These are phyloP conservation scores for Coemansia umbellata DNA, from an alignment of 192 early-diverging fungal genomes.

Conservation along the genomic window DNA sequence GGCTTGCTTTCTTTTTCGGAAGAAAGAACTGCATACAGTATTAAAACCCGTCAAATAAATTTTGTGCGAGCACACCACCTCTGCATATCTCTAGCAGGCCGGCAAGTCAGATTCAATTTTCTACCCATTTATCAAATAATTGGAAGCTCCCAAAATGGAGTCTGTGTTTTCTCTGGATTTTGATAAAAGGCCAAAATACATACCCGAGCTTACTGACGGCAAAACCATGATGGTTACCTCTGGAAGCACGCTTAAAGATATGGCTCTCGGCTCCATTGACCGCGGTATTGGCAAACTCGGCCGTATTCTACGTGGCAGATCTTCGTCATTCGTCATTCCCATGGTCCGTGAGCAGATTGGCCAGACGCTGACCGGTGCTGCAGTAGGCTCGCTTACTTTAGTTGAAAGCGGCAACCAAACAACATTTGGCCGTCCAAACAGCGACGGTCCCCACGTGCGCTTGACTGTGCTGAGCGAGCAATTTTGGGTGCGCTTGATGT, in stretches of 20 bases:
- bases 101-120: too few species aligned
- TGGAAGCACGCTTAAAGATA: not conserved
- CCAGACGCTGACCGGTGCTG: conserved; percentile 29
- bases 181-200: not conserved
- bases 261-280: conserved; percentile 14
- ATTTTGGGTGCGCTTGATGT: conserved; percentile 63
- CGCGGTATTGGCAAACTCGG: conserved; percentile 9
- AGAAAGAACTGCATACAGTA: too few species aligned
- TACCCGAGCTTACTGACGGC: not conserved
- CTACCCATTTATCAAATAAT: too few species aligned
- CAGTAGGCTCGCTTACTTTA: conserved; percentile 40
- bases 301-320: conserved; percentile 3
- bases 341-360: conserved; percentile 21
- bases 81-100: too few species aligned
- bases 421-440: conserved; percentile 46
- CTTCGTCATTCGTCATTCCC: conserved; percentile 15
- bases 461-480: conserved; percentile 53
- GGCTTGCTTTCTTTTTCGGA: too few species aligned
- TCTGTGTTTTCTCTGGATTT: conserved; percentile 2
- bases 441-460: conserved; percentile 26
- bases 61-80: too few species aligned
- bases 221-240: not conserved
- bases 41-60: too few species aligned
- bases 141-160: conserved; percentile 3
- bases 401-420: conserved; percentile 23